Base-by-base conservation (phyloP, 805 yeast genomes). In the Starmerella davenportii region DNA sequence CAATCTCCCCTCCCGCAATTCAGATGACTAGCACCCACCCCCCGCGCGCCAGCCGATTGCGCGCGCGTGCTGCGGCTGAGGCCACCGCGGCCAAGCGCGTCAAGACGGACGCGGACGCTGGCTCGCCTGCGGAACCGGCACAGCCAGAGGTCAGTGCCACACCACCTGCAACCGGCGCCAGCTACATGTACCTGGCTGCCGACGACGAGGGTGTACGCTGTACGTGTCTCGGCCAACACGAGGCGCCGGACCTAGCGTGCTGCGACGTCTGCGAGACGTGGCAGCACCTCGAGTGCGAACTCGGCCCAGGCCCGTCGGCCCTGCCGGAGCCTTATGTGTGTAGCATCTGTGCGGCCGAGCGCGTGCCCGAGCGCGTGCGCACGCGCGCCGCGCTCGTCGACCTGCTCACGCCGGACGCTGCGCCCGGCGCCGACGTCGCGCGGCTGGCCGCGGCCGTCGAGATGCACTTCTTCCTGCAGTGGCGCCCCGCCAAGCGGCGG, bases 201-300 rank as follows among this genome's bases (percentile, higher is more conserved):
- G 16, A 9, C 16, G 49, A 41, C 28, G 45, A 43, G 34, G 43
- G 35, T 14, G 34, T 40, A 9, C 27, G 30, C 15, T 48, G 51
- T 28, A 19, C 29, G 13, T 48, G 51, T 37, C 32, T n/a, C 16
- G 32, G 32, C 13, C 32, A 8, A 8, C 11, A 8, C 19, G 59
- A 52, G 34, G 61, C 61, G 20, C 62, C 59, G 20, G 69, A 73
- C 17, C 72, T 74, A 77, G 68, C 71, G 17, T 72, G 71, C 52
- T 76, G 85, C 56, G 80, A 72, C 35, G 51, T 56, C 27, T 76
- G 85, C 52, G 51, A 61, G 36, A 65, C 73, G 4, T 76, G 82
- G 82, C 85, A 76, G 54, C 85, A 76, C 51, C 66, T 72, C 14
- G 57, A 51, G 40, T 76, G 85, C 51, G 65, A 73, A 64, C 65